Evolutionary conservation across 192 early-diverging fungal genomes (phyloP).

Genomic region (Backusella mclennaniae): DNA sequence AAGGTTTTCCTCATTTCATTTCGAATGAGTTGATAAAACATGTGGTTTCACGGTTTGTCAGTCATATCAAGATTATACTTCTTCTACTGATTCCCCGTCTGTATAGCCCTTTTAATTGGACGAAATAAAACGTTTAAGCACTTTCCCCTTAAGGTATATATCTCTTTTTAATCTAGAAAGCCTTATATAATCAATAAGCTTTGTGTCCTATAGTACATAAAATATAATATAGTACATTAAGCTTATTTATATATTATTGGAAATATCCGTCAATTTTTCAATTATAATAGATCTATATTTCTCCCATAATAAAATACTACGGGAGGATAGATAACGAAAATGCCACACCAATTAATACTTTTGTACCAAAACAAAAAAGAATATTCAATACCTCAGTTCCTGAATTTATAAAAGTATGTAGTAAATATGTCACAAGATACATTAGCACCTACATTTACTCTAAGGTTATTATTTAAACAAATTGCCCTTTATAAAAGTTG

Average conservation of each 20-base stretch:
- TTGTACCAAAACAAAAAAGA: too few relatives aligned
- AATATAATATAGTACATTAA: background rate
- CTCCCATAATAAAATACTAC: too few relatives aligned
- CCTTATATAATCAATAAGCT: background rate
- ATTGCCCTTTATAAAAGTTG: background rate
- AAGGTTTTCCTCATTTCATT: background rate
- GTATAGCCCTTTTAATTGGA: background rate
- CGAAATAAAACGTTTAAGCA: background rate
- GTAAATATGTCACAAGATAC: too few relatives aligned
- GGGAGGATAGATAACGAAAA: too few relatives aligned
- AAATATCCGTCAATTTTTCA: too few relatives aligned
- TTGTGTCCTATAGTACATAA: background rate
- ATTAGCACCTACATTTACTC: background rate
- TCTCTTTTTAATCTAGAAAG: background rate
- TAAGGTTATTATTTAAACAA: background rate
- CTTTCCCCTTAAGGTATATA: background rate
- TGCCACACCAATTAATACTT: too few relatives aligned
- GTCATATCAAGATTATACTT: background rate
- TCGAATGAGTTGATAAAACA: background rate
- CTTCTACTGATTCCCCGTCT: background rate
- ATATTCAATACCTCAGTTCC: too few relatives aligned
- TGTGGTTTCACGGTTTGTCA: background rate
- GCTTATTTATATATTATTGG: background rate
- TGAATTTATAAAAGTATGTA: too few relatives aligned
- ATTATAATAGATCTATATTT: too few relatives aligned